These are phyloP conservation scores for Microdochium bolleyi DNA, from an alignment of 2,329 filamentous ascomycete genomes.

Conservation along the genomic window DNA sequence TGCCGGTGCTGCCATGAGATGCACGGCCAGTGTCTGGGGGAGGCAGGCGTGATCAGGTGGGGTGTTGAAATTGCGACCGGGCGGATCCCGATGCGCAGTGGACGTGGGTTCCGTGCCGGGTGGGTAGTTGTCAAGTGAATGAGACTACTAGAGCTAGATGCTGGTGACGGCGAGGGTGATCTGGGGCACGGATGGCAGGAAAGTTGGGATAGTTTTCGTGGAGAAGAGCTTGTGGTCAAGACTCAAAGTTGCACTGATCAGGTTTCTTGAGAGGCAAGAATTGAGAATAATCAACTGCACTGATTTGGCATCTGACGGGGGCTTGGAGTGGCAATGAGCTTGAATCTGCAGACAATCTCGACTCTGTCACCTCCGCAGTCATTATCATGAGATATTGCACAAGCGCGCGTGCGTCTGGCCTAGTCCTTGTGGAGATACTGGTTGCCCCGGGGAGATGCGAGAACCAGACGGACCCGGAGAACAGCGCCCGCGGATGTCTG, in stretches of 20 bases:
- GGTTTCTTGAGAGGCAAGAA: neutral
- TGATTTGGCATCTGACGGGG: neutral
- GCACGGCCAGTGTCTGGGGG: too few relatives aligned
- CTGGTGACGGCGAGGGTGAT: too few relatives aligned
- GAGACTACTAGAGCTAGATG: too few relatives aligned
- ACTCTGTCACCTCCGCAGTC: neutral
- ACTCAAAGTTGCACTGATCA: neutral
- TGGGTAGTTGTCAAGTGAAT: too few relatives aligned
- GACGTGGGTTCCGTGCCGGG: too few relatives aligned
- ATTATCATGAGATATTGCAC: neutral
- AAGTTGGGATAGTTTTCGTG: neutral
- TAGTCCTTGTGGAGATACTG: neutral
- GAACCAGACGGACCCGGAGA: neutral
- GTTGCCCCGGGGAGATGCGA: neutral
- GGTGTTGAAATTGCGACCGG: too few relatives aligned
- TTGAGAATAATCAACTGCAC: neutral
- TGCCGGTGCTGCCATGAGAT: too few relatives aligned
- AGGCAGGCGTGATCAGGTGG: too few relatives aligned
- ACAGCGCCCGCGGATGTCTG: neutral
- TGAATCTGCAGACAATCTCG: neutral
- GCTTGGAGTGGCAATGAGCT: neutral
- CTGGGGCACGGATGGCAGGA: neutral
- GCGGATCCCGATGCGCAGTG: too few relatives aligned
- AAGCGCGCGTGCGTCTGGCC: neutral
- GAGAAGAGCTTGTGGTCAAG: neutral